phyloP scores from a whole-genome alignment of 2,329 filamentous ascomycete genomes.

The Curvularia verruculosa region DNA sequence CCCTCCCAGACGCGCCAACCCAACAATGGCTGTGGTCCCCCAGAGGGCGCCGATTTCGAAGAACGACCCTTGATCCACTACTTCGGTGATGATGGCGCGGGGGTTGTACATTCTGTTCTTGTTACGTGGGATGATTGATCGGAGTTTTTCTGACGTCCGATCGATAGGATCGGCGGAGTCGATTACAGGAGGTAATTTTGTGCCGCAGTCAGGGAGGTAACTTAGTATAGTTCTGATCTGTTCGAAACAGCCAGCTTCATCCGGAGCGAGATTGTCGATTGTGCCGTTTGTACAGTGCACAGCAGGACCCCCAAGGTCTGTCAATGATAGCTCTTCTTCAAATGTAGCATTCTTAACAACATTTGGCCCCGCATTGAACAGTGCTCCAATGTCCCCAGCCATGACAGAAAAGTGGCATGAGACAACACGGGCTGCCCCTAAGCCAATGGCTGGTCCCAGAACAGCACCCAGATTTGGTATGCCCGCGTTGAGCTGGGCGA shows the following conservation, averaged over 20 bases:
- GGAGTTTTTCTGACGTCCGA: slow-evolving; percentile 57
- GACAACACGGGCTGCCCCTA: slow-evolving; percentile 67
- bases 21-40: slow-evolving; percentile 67
- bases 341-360: slow-evolving; percentile 69
- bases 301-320: slow-evolving; percentile 64
- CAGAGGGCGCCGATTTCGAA: slow-evolving; percentile 70
- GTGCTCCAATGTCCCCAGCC: slow-evolving; percentile 65
- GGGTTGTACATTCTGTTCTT: slow-evolving; percentile 67
- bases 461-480: slow-evolving; percentile 70
- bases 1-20: slow-evolving; percentile 64
- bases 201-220: slow-evolving; percentile 65
- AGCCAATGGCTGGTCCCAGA: slow-evolving; percentile 67
- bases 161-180: slow-evolving; percentile 57
- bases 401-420: slow-evolving; percentile 70
- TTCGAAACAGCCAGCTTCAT: slow-evolving; percentile 67
- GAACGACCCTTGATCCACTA: slow-evolving; percentile 63
- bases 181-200: slow-evolving; percentile 59
- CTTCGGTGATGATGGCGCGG: slow-evolving; percentile 61
- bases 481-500: slow-evolving; percentile 65
- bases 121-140: slow-evolving; percentile 63
- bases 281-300: slow-evolving; percentile 71
- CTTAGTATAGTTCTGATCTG: slow-evolving; percentile 63
- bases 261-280: slow-evolving; percentile 67
- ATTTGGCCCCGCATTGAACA: slow-evolving; percentile 69
- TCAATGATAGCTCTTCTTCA: slow-evolving; percentile 65